Evolutionary conservation across 1,284 basidiomycete genomes (phyloP), one percentile per base, ranked within the genome.

Genomic region (Malassezia vespertilionis): DNA sequence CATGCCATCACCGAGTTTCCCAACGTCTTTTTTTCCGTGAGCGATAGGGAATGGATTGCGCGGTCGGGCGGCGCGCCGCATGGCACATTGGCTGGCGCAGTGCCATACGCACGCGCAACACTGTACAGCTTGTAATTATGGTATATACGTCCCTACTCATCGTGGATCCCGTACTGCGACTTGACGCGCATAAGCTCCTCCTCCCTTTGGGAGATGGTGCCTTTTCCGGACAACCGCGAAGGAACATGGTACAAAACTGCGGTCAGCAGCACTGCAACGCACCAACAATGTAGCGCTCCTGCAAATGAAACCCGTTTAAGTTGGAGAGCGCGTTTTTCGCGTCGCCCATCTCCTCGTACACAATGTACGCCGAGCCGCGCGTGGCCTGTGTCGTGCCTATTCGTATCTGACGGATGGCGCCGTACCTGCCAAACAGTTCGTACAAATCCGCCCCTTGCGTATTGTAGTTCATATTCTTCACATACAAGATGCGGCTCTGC

Each of bases 371-470:
- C 10, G 91, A 96, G 17, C 91, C 91, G 65, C 85, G 86, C 22
- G 88, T 86, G 75, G 95, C 95, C 17, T 53, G 76, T 63, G 90
- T 86, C 58, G 82, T 89, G 36, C 91, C 91, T 57, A 95, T 80
- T 45, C 91, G 80, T 59, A 97, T 83, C 73, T 97, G 91, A 33
- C 91, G 82, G 65, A 97, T 88, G 58, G 86, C 86, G 33, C 91
- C 91, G 75, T 97, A 97, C 54, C 88, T 84, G 45, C 90, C 91
- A 68, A 97, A 97, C 49, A 97, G 77, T 74, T 97, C 91, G 73
- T 96, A 96, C 56, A 96, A 74, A 72, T 95, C 90, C 50, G 88
- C 82, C 37, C 88, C 90, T 17, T 52, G 84, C 60, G 91, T 95
- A 72, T 83, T 83, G 75, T 95, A 97, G 73, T 89, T 91, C 53